Conservation (phyloP, 257 asterid genomes). For the Przewalskia tangutica region DNA sequence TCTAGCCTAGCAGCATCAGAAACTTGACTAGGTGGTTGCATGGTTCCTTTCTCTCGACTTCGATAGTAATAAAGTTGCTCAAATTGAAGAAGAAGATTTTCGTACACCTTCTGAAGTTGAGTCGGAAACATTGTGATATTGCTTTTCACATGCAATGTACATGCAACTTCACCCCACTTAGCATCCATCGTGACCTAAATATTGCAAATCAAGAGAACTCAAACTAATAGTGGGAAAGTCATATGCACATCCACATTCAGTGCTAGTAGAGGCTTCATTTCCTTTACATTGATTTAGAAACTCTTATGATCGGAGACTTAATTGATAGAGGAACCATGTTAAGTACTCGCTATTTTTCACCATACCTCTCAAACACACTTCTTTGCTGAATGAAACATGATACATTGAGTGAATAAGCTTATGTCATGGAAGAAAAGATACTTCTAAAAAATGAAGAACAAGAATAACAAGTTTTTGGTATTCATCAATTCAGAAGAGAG, state of each 20-base stretch:
- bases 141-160: slow-evolving; percentile 21
- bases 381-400: background rate
- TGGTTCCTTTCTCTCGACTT: slow-evolving; percentile 21
- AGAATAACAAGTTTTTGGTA: background rate
- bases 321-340: background rate
- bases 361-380: background rate
- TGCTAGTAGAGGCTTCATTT: background rate
- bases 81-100: slow-evolving; percentile 36
- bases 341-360: background rate
- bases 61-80: slow-evolving; percentile 50
- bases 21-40: slow-evolving; percentile 18
- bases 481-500: background rate
- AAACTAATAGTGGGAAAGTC: background rate
- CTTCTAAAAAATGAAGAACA: background rate
- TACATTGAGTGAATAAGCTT: background rate
- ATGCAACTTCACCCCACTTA: slow-evolving; percentile 63
- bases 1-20: slow-evolving; percentile 11
- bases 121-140: slow-evolving; percentile 19
- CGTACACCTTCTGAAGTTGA: slow-evolving; percentile 49
- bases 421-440: background rate
- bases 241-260: background rate
- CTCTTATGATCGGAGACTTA: background rate
- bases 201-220: background rate
- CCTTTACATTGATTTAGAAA: too few relatives aligned
- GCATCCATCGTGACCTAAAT: slow-evolving; percentile 49